Evolutionary conservation across 345 rosid species (phyloP).

Genomic region (Lenwebbia sp.): DNA sequence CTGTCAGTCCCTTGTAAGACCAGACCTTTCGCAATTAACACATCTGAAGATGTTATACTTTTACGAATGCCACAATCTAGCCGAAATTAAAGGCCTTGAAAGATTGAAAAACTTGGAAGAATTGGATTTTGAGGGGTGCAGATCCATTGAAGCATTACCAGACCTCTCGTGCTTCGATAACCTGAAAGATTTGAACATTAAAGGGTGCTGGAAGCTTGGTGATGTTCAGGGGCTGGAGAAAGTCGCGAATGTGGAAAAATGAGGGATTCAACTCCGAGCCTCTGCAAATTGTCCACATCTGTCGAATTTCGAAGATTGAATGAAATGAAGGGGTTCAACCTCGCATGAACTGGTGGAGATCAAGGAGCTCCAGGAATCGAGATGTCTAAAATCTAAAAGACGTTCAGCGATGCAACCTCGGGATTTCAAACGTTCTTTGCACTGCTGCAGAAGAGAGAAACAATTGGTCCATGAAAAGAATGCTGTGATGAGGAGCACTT

Average conservation of each 20-base stretch:
- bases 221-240: neutral
- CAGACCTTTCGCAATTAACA: no score
- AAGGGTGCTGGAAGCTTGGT: neutral
- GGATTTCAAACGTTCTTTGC: neutral
- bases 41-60: no score
- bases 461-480: neutral
- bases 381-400: neutral
- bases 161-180: no score
- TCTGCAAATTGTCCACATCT: neutral
- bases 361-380: neutral
- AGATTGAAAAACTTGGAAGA: no score
- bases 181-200: fast-evolving
- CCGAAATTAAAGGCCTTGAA: no score
- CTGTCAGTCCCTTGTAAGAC: no score
- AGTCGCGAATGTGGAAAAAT: neutral
- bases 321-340: neutral
- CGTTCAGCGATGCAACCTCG: neutral
- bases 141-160: no score
- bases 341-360: neutral
- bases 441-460: neutral
- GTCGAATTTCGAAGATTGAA: neutral
- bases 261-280: neutral
- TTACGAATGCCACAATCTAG: no score
- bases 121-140: no score
- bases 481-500: neutral